phyloP scores from a whole-genome alignment of 176 grass and related monocot genomes.

The Poa annua region DNA sequence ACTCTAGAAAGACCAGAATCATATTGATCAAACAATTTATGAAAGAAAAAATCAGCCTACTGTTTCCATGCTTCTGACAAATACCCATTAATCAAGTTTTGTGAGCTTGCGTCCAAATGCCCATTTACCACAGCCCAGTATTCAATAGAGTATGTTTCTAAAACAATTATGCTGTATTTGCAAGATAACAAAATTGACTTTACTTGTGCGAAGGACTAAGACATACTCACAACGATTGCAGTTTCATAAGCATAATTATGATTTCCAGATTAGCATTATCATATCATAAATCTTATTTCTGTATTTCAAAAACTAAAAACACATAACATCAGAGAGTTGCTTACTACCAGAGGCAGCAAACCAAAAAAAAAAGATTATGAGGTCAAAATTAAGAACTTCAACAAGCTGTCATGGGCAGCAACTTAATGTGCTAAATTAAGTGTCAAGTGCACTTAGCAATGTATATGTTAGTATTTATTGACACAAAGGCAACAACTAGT shows the following conservation, averaged over 20 bases:
- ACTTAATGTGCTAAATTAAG: not conserved
- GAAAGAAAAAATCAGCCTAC: not conserved
- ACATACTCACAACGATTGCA: not conserved
- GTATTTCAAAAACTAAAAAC: slow-evolving; percentile 13
- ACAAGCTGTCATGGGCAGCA: not conserved
- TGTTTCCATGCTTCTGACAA: slow-evolving; percentile 12
- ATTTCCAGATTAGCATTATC: slow-evolving; percentile 28
- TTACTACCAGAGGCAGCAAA: slow-evolving; percentile 21
- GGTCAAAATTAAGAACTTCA: slow-evolving; percentile 30
- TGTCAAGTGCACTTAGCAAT: not conserved
- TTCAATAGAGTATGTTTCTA: slow-evolving; percentile 9
- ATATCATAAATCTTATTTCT: not conserved
- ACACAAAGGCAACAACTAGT: slow-evolving; percentile 20
- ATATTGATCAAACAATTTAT: not conserved
- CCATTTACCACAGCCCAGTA: not conserved
- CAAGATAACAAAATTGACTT: not conserved
- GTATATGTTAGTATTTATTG: not conserved
- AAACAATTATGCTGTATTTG: not conserved
- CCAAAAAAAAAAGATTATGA: not conserved
- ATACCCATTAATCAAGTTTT: not conserved
- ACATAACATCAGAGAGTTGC: not conserved
- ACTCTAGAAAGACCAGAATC: not conserved
- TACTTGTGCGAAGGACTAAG: not conserved
- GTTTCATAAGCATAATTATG: slow-evolving; percentile 8
- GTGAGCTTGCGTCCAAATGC: not conserved